phyloP scores from a whole-genome alignment of 75 land plant genomes.

The Pseudotsuga menziesii region DNA sequence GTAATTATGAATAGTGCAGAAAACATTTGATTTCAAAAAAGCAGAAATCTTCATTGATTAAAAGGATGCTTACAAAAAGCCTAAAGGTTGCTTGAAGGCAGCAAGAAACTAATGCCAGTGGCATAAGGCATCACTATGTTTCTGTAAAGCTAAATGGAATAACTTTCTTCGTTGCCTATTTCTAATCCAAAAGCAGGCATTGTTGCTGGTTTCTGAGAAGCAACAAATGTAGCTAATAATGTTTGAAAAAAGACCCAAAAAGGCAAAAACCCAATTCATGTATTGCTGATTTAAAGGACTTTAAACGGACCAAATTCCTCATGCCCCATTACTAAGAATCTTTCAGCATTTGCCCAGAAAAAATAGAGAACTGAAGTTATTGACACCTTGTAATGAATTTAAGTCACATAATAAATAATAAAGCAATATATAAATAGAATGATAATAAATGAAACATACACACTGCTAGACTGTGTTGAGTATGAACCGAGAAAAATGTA shows the following conservation, averaged over 20 bases:
- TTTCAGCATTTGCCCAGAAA: neutral
- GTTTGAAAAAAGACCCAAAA: neutral
- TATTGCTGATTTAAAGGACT: neutral
- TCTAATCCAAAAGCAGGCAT: neutral
- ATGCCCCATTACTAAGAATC: neutral
- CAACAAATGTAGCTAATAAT: neutral
- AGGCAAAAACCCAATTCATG: neutral
- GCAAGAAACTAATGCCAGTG: neutral
- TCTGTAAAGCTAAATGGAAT: neutral
- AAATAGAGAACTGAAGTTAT: neutral
- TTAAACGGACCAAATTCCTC: too few relatives aligned
- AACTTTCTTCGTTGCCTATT: neutral
- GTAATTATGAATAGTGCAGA: neutral
- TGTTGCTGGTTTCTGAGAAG: neutral
- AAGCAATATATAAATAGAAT: too few relatives aligned
- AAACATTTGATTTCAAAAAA: neutral
- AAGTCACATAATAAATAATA: too few relatives aligned
- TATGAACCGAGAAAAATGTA: too few relatives aligned
- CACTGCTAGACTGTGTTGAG: too few relatives aligned
- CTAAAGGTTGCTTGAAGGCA: neutral
- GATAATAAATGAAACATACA: too few relatives aligned
- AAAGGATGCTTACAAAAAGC: slow-evolving; percentile 8
- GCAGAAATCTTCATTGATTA: neutral
- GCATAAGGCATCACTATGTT: neutral
- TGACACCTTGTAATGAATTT: neutral